Evolutionary conservation across 2,329 filamentous ascomycete species (phyloP).

Genomic region (Verticillium klebahnii): DNA sequence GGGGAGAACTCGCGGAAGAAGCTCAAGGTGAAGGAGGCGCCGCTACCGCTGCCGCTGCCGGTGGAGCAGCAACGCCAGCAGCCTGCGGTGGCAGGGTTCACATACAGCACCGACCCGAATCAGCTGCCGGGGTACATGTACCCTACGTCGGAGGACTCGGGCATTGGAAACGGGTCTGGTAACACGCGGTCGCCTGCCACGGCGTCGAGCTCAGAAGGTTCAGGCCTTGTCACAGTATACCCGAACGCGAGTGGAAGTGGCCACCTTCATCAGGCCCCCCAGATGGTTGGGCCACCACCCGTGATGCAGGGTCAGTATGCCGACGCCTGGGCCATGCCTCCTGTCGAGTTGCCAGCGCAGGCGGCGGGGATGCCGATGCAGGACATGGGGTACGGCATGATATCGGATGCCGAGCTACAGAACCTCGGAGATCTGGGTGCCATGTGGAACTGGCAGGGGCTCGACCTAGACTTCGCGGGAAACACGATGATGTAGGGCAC

Average conservation of each 20-base stretch:
- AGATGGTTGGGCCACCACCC: neutral
- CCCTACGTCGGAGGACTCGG: neutral
- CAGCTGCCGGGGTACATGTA: neutral
- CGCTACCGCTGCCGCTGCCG: neutral
- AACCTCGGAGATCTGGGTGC: conserved; percentile 26
- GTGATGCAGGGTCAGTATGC: conserved; percentile 1
- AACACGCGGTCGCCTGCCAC: neutral
- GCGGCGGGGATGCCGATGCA: conserved; percentile 1
- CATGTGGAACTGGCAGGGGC: conserved; percentile 28
- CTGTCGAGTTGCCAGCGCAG: neutral
- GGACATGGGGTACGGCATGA: conserved; percentile 17
- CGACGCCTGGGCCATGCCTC: conserved; percentile 1
- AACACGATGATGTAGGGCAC: neutral
- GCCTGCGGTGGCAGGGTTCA: neutral
- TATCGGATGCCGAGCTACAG: conserved; percentile 17
- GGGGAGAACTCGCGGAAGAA: conserved; percentile 8
- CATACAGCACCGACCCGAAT: conserved; percentile 6
- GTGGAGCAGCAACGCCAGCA: neutral
- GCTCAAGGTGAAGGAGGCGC: conserved; percentile 1
- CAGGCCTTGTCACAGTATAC: neutral
- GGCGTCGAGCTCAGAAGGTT: neutral
- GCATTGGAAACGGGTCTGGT: neutral
- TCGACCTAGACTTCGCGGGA: conserved; percentile 22
- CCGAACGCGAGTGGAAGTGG: neutral
- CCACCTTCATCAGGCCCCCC: neutral